Conservation (phyloP, 305 asterid species). For the Solanum hybrid region DNA sequence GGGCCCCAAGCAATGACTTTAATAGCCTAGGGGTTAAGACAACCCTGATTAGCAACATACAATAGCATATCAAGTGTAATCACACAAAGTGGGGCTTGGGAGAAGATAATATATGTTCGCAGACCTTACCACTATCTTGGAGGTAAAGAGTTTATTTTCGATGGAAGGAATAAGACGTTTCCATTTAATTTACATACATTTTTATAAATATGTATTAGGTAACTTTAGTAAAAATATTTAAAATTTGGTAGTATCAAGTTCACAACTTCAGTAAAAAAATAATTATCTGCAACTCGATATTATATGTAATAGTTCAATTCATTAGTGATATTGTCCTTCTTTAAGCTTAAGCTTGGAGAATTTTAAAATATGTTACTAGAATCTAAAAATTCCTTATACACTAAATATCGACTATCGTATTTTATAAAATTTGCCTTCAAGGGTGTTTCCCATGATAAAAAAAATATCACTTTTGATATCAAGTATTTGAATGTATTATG, state of each 20-base stretch:
- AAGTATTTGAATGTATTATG: background rate
- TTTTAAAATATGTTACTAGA: rapidly evolving
- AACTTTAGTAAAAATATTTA: background rate
- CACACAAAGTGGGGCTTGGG: background rate
- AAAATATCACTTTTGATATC: background rate
- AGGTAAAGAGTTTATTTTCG: background rate
- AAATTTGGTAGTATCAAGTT: background rate
- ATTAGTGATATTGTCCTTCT: background rate
- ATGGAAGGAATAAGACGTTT: background rate
- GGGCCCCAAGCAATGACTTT: too few relatives aligned
- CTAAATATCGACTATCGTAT: rapidly evolving
- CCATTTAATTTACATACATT: background rate
- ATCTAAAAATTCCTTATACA: background rate
- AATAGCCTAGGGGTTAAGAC: too few relatives aligned
- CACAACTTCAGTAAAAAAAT: background rate
- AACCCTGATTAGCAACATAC: background rate
- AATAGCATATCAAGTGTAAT: background rate
- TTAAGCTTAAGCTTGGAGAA: rapidly evolving
- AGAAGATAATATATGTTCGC: background rate
- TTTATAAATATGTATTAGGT: background rate
- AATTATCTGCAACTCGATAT: background rate
- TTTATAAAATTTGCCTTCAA: background rate
- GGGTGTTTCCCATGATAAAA: background rate
- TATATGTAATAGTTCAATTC: background rate
- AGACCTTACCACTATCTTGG: background rate